Evolutionary conservation across 2,329 filamentous ascomycete genomes (phyloP), one percentile per base, ranked within the genome.

Genomic region (Ceratocystis variospora): DNA sequence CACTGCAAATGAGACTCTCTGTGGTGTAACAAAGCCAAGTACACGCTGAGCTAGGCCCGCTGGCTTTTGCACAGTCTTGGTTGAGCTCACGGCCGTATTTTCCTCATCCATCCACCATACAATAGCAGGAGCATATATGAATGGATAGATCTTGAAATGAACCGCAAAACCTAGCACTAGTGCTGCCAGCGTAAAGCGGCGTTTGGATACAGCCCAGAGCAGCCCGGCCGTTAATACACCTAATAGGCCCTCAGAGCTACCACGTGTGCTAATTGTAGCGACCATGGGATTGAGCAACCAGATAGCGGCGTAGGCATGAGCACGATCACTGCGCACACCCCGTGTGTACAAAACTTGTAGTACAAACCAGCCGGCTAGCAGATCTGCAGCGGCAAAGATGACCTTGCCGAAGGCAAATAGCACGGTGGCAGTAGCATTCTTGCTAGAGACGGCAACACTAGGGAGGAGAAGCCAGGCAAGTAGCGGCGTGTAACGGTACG

Each of bases 261-360:
- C 94, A 62, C 94, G 81, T 12, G 94, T 97, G 76, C 90, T 96
- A 72, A 99, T 99, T 46, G 91, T 90, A 0, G 94, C 94, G 8
- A 97, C 94, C 92, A 99, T 97, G 0, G 94, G 94, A 72, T 99
- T 99, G 73, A 96, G 81, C 68, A 97, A 78, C 94, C 94, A 99
- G 48, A 96, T 87, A 70, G 87, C 85, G 0, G 92, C 88, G 72
- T 89, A 96, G 68, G 83, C 85, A 68, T 92, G 78, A 1, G 90
- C 90, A 0, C 79, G 75, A 22, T 78, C 76, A 6, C 74, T 72
- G 28, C 48, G 25, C 46, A 77, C 75, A 48, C 73, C 33, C 1
- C 70, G 70, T 76, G 75, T 45, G 76, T 72, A 71, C 59, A 81
- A 71, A 3, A 80, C 71, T 1, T 73, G 72, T 68, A 79, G 57